Evolutionary conservation across 2,329 filamentous ascomycete species (phyloP), one percentile per base, ranked within the genome.

Genomic region (Hirsutella thompsonii): DNA sequence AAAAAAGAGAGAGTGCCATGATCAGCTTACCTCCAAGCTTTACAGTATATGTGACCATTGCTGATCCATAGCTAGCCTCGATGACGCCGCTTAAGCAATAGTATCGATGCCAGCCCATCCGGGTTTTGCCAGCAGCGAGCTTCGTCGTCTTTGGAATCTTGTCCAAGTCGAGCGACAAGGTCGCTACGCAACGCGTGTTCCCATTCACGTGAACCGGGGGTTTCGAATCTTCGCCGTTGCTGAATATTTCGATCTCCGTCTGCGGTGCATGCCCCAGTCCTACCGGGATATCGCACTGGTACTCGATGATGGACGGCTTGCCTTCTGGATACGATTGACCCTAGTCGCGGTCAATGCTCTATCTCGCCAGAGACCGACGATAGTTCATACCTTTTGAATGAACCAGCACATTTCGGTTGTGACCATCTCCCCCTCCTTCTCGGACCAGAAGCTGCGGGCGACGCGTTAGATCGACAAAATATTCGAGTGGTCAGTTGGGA

Each of bases 341-440:
- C 59, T 62, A 35, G 3, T 39, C 3, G n/a, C 3, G 30, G 40
- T 44, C 23, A 44, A 21, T 18, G n/a, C n/a, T n/a, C n/a, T n/a
- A 5, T 26, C 18, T 35, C 11, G 5, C 9, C 14, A 19, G 8
- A 3, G 8, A 8, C 14, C 32, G 4, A 3, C 20, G 2, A 4
- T 29, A 16, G 21, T 5, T n/a, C 47, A 23, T 48, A 62, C 59
- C 55, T 62, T 62, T 38, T 49, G 49, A 39, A 63, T 63, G 41
- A 63, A 62, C 60, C 60, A 63, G 28, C 58, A 58, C 58, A 63
- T 62, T 37, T 61, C 59, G 10, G 53, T 49, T 4, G 60, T 58
- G 10, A 62, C 53, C 47, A 51, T 55, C 37, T 57, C 56, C 32
- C 55, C 51, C 44, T 63, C 60, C 42, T 63, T 63, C 36, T 58